Base-by-base conservation (phyloP, 2,329 filamentous ascomycete genomes). In the Diaporthe eres region DNA sequence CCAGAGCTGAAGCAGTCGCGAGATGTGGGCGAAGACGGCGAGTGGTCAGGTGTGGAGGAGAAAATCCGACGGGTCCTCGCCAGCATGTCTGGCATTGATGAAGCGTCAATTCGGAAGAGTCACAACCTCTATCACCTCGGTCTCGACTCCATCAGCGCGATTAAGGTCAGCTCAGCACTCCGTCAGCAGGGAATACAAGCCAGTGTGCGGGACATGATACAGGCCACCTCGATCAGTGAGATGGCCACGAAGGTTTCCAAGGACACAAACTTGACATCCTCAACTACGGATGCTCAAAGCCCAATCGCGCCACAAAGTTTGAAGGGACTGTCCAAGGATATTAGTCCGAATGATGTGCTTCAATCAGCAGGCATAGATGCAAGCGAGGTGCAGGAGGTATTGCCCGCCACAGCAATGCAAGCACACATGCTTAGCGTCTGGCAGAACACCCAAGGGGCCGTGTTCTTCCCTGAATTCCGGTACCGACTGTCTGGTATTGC, bases 111-210 rank as follows among this genome's bases (percentile, higher is more conserved):
- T 71, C 83, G 85, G 3, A 88, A 87, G 74, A 86, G 87, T 0
- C 90, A 92, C 70, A 94, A 90, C 0, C 90, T 98, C 17, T 98
- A 97, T 82, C 92, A 97, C 77, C 88, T 98, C 2, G 96, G 96
- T 0, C 90, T 98, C 1, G 96, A 98, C 82, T 98, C 96, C 0
- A 98, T 98, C 82, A 96, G 93, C 78, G 93, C 95, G 1, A 97
- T 98, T 85, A 97, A 97, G 80, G 92, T 95, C 4, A 91, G 92
- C 12, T 90, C 93, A 0, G 86, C 95, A 10, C 85, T 98, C 5
- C 92, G 91, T 57, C 93, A 90, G 78, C 84, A 88, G 57, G 90
- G 88, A 0, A 83, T 98, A 10, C 83, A 85, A 17, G 82, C 98
- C 1, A 88, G 89, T 47, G 93, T 96, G 4, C 92, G 93, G 57